Conservation (phyloP, 176 grass and related monocot genomes). For the Triticum urartu region DNA sequence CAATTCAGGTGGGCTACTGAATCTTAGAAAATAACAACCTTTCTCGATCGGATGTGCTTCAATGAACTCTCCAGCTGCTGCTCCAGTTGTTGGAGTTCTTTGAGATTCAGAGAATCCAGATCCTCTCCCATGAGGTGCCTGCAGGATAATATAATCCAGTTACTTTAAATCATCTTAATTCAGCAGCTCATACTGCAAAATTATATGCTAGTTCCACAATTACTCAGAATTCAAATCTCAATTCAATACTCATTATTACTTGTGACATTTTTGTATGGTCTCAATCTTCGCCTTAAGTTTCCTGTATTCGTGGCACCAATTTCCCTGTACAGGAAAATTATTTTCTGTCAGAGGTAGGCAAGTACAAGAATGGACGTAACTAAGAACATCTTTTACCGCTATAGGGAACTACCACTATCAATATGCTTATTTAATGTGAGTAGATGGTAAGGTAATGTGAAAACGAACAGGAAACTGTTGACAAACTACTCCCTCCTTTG, state of each 20-base stretch:
- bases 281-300: slow-evolving; percentile 76
- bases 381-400: neutral
- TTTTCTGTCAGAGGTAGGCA: slow-evolving; percentile 13
- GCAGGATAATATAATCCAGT: slow-evolving; percentile 14
- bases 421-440: neutral
- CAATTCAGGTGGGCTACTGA: neutral
- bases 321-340: slow-evolving; percentile 44
- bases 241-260: slow-evolving; percentile 49
- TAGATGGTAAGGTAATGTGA: neutral
- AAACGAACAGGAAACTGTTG: neutral
- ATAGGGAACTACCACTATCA: neutral
- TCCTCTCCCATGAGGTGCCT: slow-evolving; percentile 82
- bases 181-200: neutral
- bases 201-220: neutral
- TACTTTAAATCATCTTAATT: neutral
- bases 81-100: slow-evolving; percentile 83
- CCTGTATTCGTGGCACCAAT: slow-evolving; percentile 76
- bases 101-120: slow-evolving; percentile 55
- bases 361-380: neutral
- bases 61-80: slow-evolving; percentile 73
- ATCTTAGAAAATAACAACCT: slow-evolving; percentile 44
- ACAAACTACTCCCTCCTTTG: neutral
- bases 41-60: slow-evolving; percentile 78
- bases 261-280: slow-evolving; percentile 73
- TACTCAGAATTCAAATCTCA: neutral